Base-by-base conservation (phyloP, 139 green algal species). In the Choricystis sp. region DNA sequence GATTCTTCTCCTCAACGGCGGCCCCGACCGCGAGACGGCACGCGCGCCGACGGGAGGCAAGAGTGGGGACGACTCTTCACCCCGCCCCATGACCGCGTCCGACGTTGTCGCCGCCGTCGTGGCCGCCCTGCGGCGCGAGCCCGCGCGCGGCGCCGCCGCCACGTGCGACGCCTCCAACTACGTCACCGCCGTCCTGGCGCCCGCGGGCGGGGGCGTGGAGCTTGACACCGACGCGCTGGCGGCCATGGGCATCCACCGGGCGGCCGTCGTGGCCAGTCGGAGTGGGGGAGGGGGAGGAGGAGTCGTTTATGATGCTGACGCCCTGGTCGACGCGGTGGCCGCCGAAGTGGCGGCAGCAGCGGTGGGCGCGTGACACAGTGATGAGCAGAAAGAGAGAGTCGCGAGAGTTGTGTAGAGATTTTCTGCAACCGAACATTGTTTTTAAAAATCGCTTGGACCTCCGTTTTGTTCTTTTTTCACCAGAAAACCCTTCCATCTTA, bases 1-100 rank as follows among this genome's bases (percentile, higher is more conserved):
- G 83, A 75, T 96, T n/a, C 63, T 98, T 56, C 63, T 97, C 31
- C 74, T 99, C 20, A 99, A 99, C 70, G 93, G 93, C 60, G 81
- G 66, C 3, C 74, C 90, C 56, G 94, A 99, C 70, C 77, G 94
- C 0, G 94, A 99, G 76, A 98, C 83, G 0, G 68, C 70, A 20
- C 66, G 61, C 24, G 77, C 68, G 49, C 59, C 61, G 3, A 59
- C 57, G 19, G 65, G 77, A 29, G 66, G 73, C 29, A 77, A 77
- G 1, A 16, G 40, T 16, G 40, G 40, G 9, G 40, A 16, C 9
- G n/a, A n/a, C n/a, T n/a, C n/a, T n/a, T n/a, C n/a, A n/a, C 40
- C 66, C 19, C 72, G 69, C 0, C 77, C 83, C 31, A 96, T 98
- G 90, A 70, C 68, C 1, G 93, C 93, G 4, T 69, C 75, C 3